Base-by-base conservation (phyloP, 306 rosid genomes). In the Pyrus communis region DNA sequence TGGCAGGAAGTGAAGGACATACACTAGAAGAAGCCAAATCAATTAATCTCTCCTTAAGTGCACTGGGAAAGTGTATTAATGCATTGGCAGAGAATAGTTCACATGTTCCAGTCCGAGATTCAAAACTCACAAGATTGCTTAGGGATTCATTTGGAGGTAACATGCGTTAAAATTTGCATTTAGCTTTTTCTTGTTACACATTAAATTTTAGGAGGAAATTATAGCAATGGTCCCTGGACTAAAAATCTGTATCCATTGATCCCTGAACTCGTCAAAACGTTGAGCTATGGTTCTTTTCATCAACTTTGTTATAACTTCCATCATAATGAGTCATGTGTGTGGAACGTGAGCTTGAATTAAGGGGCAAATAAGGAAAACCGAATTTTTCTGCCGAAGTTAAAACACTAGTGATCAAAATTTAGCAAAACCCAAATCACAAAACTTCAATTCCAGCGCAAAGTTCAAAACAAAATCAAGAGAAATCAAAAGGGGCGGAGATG, bases 11-110 rank as follows among this genome's bases (percentile, higher is more conserved):
- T 81, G 99, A 96, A 88, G 99, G 98, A 68, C 98, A 93, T 85
- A 88, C 96, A 69, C 85, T 96, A 78, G 99, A 96, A 84, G 99
- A 96, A 85, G 98, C 99, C 67, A 96, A 96, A 85, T 92, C 98
- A 52, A 96, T 92, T 84, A 96, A 96, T 81, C 88, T 96, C 81
- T 96, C 99, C 71, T 86, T 96, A 79, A 96, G 98, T 81, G 98
- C 99, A 58, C 75, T 96, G 78, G 99, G 99, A 58, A 96, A 96
- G 84, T 96, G 98, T 80, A 96, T 96, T 66, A 96, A 96, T 78
- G 89, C 99, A 60, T 86, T 92, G 71, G 98, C 99, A 38, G 99
- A 96, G 89, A 96, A 91, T 77, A 93, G 98, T 80, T 82, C 88
- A 9, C 99, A 96, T 73, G 90, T 96, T 79, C 99, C 99, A 76